Evolutionary conservation across 257 asterid species (phyloP), one percentile per base, ranked within the genome.

Genomic region (Linaria vulgaris): DNA sequence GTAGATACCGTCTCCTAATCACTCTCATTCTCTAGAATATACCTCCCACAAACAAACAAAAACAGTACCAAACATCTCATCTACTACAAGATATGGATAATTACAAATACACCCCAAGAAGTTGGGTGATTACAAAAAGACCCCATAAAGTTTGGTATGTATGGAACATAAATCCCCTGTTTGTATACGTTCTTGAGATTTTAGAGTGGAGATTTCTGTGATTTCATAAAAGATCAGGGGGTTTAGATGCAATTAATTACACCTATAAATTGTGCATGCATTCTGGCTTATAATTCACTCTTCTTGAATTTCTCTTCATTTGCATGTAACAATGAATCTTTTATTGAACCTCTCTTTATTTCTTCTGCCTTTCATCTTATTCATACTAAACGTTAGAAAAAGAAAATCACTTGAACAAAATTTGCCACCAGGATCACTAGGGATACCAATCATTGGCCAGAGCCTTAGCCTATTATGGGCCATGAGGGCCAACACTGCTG

Each of bases 381-480:
- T 74, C 55, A 55, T 83, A 1, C 2, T 66, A 9, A 64, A 23
- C 34, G 76, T 48, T 44, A 73, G 52, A 52, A 56, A 67, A 65
- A 54, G n/a, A 41, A 1, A 72, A 46, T 34, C 52, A 1, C 15
- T n/a, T n/a, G n/a, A n/a, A n/a, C n/a, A 60, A 12, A 73, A 76
- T 66, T 31, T 76, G 11, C 96, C 96, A 1, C 95, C 96, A 0
- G 90, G 94, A 10, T 77, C 96, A 38, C 66, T 84, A 6, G 95
- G 95, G 21, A 1, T 86, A 1, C 94, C 95, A 0, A 46, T 86
- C 2, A 64, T 86, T 6, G 96, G 96, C 17, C 95, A 84, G 61
- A 86, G 88, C 74, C 81, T 86, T 11, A 54, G 70, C 25, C 82
- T 86, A 56, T 72, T 82, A 20, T 65, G 88, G 87, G 83, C 87